Evolutionary conservation across 495 filamentous ascomycete genomes (phyloP), one percentile per base, ranked within the genome.

Genomic region (Penicillium subrubescens): DNA sequence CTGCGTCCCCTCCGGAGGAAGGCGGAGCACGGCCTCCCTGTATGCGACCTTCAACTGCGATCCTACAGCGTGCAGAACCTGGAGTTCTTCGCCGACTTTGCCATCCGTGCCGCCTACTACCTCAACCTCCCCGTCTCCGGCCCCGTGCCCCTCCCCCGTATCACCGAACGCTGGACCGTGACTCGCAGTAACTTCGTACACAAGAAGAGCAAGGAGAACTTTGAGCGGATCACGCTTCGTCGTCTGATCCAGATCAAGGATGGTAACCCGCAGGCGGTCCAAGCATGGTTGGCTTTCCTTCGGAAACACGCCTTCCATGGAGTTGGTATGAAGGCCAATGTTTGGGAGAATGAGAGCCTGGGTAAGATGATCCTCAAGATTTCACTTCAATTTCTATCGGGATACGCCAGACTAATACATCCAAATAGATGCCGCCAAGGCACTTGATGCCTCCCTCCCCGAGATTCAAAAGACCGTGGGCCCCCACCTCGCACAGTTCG

Each of bases 171-270:
- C 62, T 99, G 96, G 96, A 98, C 95, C 55, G 94, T 99, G 14
- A 94, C 94, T 29, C 87, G 86, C 72, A 88, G 86, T 67, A 90
- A 90, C 74, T 99, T 99, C 82, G 89, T 97, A 61, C 88, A 90
- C 83, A 99, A 99, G 81, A 99, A 98, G 81, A 90, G 87, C 61
- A 93, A 99, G 77, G 96, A 99, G 80, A 99, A 99, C 74, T 99
- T 94, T 71, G 94, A 97, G 81, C 85, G 95, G 19, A 89, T 93
- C 59, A 99, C 95, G 19, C 75, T 93, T 63, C 86, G 95, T 57
- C 83, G 95, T 27, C 74, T 97, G 66, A 92, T 99, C 56, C 93
- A 97, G 81, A 93, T 99, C 73, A 89, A 92, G 70, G 95, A 98
- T 77, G 96, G 93, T 8, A 84, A 97, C 75, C 88, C 92, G 14